Conservation (phyloP, 2,329 filamentous ascomycete genomes). For the Orbilia brochopaga region DNA sequence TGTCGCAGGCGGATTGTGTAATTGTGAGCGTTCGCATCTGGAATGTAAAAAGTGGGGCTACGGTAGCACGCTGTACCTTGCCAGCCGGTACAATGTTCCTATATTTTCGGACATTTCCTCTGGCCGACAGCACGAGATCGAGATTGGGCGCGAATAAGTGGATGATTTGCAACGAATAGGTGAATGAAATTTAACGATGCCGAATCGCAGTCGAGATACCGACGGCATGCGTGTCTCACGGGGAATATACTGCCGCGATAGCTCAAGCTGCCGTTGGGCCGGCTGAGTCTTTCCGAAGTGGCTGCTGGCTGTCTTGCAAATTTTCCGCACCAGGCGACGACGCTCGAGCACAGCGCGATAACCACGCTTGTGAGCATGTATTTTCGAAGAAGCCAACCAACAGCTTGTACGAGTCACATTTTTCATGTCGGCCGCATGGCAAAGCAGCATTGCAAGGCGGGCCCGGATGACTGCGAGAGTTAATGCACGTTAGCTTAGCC, state of each 20-base stretch:
- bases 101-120: neutral
- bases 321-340: constrained; percentile 2
- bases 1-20: neutral
- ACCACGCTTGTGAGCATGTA: neutral
- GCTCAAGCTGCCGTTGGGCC: neutral
- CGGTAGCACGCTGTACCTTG: neutral
- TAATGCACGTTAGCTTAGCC: no score
- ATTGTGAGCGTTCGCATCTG: neutral
- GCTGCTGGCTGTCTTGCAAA: constrained; percentile 3
- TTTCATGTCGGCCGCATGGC: no score
- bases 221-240: neutral
- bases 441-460: no score
- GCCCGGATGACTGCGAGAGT: no score
- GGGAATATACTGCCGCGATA: neutral
- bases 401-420: no score
- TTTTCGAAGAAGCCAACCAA: no score
- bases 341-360: neutral
- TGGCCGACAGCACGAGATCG: neutral
- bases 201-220: neutral
- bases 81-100: neutral
- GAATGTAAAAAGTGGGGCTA: neutral
- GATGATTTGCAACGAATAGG: neutral
- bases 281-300: constrained; percentile 4
- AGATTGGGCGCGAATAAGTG: neutral
- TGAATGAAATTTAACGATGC: neutral